Base-by-base conservation (phyloP, 768 basidiomycete species). In the Lactarius indigo region DNA sequence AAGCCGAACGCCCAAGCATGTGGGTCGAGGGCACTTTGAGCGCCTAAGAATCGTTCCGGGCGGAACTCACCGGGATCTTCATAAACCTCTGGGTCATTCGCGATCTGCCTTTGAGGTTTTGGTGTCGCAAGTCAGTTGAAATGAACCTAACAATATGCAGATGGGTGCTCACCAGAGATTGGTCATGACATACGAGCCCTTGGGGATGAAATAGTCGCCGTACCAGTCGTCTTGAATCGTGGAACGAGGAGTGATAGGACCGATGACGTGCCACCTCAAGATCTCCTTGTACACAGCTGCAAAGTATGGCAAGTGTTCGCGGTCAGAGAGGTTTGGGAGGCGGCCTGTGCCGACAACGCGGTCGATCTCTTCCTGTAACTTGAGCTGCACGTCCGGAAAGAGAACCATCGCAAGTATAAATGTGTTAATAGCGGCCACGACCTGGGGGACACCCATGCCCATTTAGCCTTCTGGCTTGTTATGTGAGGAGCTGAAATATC, bases 341-440 rank as follows among this genome's bases (percentile, higher is more conserved):
- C 73, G 62, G 37, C 50, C 33, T 5, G 26, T 1, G 3, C 74
- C 74, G 9, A 74, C 50, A 8, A 73, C 64, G 10, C 59, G 42
- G 33, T 73, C 74, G 13, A 75, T 55, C 47, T 75, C 74, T 44
- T 61, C 68, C 42, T 73, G 74, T 23, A 72, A 74, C 63, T 69
- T 68, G 18, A 31, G 37, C 55, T 72, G 72, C 12, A 69, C 70
- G 5, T 72, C 71, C 9, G 74, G 74, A 52, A 67, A 59, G 26
- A 66, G 61, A 23, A 68, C 62, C 70, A 69, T 71, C n/a, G 65
- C 63, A 33, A 72, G 63, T 30, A 71, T 35, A 62, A 72, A 73
- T 13, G 68, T 64, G 31, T 47, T 57, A 6, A 66, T 18, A 15
- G 69, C 61, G n/a, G 68, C 56, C 26, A 62, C 61, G 15, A 70